Conservation (phyloP, 768 basidiomycete species). For the Serpula lacrymans region DNA sequence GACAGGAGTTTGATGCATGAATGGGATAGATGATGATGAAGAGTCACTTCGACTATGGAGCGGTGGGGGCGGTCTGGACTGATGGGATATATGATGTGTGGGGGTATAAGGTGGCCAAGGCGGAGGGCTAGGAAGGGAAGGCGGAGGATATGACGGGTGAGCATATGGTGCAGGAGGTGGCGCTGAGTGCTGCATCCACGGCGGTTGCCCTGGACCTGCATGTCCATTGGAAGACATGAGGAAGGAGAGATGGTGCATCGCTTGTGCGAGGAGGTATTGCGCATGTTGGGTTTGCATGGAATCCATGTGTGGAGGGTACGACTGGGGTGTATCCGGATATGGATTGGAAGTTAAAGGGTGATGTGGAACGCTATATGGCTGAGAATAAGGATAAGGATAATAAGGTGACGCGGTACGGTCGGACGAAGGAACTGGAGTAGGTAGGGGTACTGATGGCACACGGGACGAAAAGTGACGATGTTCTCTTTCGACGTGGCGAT, state of each 20-base stretch:
- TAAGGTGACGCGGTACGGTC: too few species aligned
- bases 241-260: conserved; percentile 40
- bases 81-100: conserved; percentile 13
- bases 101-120: conserved; percentile 17
- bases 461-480: too few species aligned
- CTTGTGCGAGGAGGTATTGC: conserved; percentile 35
- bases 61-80: conserved; percentile 17
- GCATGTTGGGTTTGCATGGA: conserved; percentile 32
- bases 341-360: conserved; percentile 9
- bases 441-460: too few species aligned
- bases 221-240: conserved; percentile 30
- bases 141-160: conserved; percentile 15
- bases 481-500: too few species aligned
- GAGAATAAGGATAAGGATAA: conserved; percentile 19
- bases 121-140: conserved; percentile 12
- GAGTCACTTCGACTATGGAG: conserved; percentile 31
- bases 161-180: conserved; percentile 1
- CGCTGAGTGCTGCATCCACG: conserved; percentile 1
- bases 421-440: too few species aligned
- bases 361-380: conserved; percentile 15
- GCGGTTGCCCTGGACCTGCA: conserved; percentile 11
- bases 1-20: conserved; percentile 35
- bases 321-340: conserved; percentile 16
- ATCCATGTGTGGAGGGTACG: conserved; percentile 22
- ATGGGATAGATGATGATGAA: conserved; percentile 18